A percentile compares a stretch with the other conserved stretches of the same genome.
These are phyloP conservation scores for Trapa bicornis DNA, from an alignment of 345 rosid species.

Conservation along the genomic window DNA sequence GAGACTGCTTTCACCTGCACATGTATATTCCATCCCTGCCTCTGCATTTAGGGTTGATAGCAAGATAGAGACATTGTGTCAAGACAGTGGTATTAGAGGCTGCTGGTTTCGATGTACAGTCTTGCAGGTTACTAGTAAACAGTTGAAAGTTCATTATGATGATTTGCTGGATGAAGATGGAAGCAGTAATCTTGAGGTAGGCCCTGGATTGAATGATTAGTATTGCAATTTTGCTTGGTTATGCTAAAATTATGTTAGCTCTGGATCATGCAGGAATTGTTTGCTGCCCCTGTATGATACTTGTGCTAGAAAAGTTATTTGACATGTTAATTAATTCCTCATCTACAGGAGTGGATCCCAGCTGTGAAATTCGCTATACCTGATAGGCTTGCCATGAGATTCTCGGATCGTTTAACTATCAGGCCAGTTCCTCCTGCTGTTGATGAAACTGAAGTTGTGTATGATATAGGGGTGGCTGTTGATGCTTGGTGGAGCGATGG, in stretches of 20 bases:
- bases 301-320: neutral
- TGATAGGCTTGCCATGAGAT: conserved; percentile 81
- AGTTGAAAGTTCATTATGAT: conserved; percentile 71
- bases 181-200: conserved; percentile 74
- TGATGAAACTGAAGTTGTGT: conserved; percentile 18
- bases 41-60: conserved; percentile 41
- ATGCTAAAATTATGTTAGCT: neutral
- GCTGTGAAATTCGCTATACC: conserved; percentile 51
- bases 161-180: conserved; percentile 82
- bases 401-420: conserved; percentile 50
- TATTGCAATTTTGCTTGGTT: neutral
- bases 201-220: neutral
- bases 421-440: conserved; percentile 54
- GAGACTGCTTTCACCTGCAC: conserved; percentile 41
- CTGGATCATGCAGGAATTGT: neutral
- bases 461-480: conserved; percentile 54
- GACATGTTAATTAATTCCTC: neutral
- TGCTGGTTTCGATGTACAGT: conserved; percentile 94
- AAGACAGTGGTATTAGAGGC: conserved; percentile 95
- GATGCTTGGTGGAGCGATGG: conserved; percentile 99
- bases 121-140: conserved; percentile 50
- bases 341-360: conserved; percentile 77
- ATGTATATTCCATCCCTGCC: conserved; percentile 28
- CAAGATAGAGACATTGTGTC: conserved; percentile 73
- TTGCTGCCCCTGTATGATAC: neutral